phyloP scores from a whole-genome alignment of 2,329 filamentous ascomycete species.

The Leptographium galeiforme region DNA sequence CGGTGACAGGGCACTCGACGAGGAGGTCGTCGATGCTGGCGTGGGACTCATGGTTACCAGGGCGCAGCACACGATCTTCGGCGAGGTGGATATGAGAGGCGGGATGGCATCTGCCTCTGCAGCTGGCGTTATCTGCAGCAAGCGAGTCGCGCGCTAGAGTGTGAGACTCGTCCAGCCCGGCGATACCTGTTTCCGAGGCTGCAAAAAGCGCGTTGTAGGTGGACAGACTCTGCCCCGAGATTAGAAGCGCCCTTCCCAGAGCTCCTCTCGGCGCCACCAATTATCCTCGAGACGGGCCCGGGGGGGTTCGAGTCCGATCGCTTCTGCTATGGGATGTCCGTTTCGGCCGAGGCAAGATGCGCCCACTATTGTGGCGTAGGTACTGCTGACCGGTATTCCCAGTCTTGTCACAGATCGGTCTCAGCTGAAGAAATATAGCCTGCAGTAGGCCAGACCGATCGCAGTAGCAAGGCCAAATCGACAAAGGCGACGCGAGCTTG shows the following conservation, averaged over 20 bases:
- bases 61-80: neutral
- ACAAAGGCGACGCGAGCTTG: too few species aligned
- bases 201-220: too few species aligned
- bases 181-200: too few species aligned
- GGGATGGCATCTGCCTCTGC: neutral
- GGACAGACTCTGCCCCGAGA: neutral
- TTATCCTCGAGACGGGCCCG: neutral
- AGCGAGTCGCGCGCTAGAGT: neutral
- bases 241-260: neutral
- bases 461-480: too few species aligned
- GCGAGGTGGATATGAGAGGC: neutral
- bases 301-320: neutral
- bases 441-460: too few species aligned
- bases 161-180: neutral
- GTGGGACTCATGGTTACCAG: constrained; percentile 52
- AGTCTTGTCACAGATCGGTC: too few species aligned
- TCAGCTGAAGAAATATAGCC: too few species aligned
- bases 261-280: neutral
- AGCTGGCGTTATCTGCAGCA: neutral
- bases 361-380: too few species aligned
- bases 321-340: neutral
- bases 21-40: constrained; percentile 59
- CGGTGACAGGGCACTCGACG: constrained; percentile 63
- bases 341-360: too few species aligned
- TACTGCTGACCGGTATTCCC: too few species aligned